These are phyloP conservation scores for Naganishia vishniacii DNA, from an alignment of 768 basidiomycete species.

Conservation along the genomic window DNA sequence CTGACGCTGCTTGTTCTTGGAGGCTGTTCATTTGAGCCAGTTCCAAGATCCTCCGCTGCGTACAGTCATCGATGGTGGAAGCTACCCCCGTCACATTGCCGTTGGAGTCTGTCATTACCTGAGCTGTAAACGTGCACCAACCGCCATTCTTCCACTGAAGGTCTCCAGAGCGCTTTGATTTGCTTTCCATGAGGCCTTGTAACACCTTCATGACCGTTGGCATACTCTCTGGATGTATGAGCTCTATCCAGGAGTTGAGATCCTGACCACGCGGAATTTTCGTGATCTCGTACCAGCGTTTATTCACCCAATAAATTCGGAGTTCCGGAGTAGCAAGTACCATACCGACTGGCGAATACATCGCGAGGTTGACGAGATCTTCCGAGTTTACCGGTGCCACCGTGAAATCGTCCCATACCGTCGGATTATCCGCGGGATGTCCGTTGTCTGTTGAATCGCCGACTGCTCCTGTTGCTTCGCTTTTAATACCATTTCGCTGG, in stretches of 20 bases:
- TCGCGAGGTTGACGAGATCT: conserved; percentile 7
- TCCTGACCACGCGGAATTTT: conserved; percentile 2
- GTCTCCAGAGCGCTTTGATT: conserved; percentile 1
- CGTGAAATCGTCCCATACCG: neutral
- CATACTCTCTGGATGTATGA: conserved; percentile 3
- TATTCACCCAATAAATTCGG: conserved; percentile 24
- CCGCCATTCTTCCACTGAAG: conserved; percentile 23
- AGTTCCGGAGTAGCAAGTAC: conserved; percentile 14
- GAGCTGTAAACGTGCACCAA: conserved; percentile 19
- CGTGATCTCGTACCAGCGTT: conserved; percentile 16
- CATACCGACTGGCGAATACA: conserved; percentile 21
- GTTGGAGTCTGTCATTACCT: conserved; percentile 11
- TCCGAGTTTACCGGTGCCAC: conserved; percentile 1
- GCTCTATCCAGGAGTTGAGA: conserved; percentile 25
- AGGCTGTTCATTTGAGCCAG: conserved; percentile 13
- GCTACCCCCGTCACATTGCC: conserved; percentile 15
- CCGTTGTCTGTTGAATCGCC: neutral
- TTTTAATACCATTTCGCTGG: no score
- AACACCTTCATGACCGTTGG: conserved; percentile 10
- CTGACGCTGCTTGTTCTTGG: conserved; percentile 14
- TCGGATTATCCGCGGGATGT: neutral
- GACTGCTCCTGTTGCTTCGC: no score
- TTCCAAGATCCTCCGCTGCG: conserved; percentile 18
- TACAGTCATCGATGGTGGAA: conserved; percentile 18
- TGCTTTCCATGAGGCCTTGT: conserved; percentile 3